These are phyloP conservation scores for Xylariaceae sp. DNA, from an alignment of 2,329 filamentous ascomycete genomes.

Conservation along the genomic window DNA sequence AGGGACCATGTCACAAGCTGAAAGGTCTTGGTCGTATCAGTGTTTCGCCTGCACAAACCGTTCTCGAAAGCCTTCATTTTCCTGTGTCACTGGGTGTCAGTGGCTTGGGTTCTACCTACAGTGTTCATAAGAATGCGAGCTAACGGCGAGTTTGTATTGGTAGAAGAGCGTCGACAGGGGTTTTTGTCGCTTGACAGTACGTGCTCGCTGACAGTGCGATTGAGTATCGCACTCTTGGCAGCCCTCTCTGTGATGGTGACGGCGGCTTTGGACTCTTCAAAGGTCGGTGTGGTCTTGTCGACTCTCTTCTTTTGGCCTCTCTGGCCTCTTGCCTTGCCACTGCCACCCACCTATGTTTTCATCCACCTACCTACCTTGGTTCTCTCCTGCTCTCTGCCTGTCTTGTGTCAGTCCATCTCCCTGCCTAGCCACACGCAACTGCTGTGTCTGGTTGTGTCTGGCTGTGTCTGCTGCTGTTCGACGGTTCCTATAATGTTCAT, in stretches of 20 bases:
- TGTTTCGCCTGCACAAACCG: constrained; percentile 17
- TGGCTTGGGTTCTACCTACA: constrained; percentile 8
- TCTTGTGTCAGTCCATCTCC: neutral
- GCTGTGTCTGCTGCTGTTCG: neutral
- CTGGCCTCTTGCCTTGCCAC: constrained; percentile 3
- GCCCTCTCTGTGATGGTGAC: constrained; percentile 27
- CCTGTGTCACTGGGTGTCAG: constrained; percentile 14
- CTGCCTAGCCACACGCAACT: neutral
- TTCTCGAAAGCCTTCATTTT: constrained; percentile 9
- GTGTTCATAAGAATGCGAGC: constrained; percentile 22
- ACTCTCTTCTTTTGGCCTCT: constrained; percentile 5
- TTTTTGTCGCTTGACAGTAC: constrained; percentile 18
- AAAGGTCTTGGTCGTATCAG: constrained; percentile 11
- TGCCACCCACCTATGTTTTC: neutral
- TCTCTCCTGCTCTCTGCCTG: neutral
- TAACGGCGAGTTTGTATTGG: constrained; percentile 27
- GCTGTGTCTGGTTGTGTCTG: no score
- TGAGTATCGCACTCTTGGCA: constrained; percentile 26
- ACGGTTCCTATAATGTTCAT: constrained; percentile 1
- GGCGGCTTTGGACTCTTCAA: constrained; percentile 27
- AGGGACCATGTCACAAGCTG: neutral
- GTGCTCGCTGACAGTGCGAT: constrained; percentile 24
- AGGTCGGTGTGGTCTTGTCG: constrained; percentile 30
- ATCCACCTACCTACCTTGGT: neutral
- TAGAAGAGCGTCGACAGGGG: constrained; percentile 24